Base-by-base conservation (phyloP, 1,284 basidiomycete genomes). In the Pseudozyma pruni region DNA sequence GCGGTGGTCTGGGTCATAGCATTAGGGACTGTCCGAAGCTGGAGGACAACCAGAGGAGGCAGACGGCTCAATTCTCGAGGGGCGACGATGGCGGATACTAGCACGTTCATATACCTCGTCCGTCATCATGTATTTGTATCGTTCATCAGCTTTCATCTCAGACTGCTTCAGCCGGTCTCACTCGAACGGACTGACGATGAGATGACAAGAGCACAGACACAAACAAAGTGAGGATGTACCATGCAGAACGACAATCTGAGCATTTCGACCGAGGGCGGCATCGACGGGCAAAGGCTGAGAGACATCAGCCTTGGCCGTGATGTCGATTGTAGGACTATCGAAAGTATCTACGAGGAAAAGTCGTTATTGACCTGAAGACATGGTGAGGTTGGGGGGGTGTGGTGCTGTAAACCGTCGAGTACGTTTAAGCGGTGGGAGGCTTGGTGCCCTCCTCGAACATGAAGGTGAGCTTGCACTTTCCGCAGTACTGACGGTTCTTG, bases 11-110 rank as follows among this genome's bases (percentile, higher is more conserved):
- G 47, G 95, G 95, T 25, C 96, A 99, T 79, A 89, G 88, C 22
- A 91, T 98, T 55, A 89, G 90, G 9, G 93, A 94, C 78, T 98
- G 96, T 80, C 96, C 96, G 16, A 99, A 98, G 83, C 85, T 97
- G 61, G 95, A 98, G 83, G 95, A 98, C 72, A 88, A 90, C 1
- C 93, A 95, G 81, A 86, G 94, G 53, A 34, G 70, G 17, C 64
- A 68, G 27, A 72, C 70, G 4, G 70, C 70, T 8, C 48, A 59
- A 22, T 72, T 72, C 27, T 60, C 56, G 7, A 43, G 70, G 14
- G 64, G 38, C 16, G 64, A 72, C 46, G 64, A 72, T 13, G 60
- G 63, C 14, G 63, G 69, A 1, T 71, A 71, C 25, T 58, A 54
- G 42, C 8, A 23, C 11, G 10, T 39, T 19, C 48, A 5, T 9